Evolutionary conservation across 2,329 filamentous ascomycete species (phyloP).

Genomic region (Cryphonectria naterciae): DNA sequence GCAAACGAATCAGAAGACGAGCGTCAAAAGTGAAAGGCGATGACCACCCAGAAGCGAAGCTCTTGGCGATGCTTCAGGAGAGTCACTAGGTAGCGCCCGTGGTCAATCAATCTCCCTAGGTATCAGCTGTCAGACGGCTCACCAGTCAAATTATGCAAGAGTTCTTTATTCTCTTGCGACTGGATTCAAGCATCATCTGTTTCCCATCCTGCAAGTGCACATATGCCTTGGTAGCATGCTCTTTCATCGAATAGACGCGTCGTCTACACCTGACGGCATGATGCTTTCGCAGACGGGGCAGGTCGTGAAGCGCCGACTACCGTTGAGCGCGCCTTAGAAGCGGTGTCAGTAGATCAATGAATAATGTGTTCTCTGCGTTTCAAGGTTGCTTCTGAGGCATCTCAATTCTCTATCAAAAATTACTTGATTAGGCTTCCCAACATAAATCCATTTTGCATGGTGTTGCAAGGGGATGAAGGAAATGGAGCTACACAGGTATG

Average conservation of each 20-base stretch:
- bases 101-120: not conserved
- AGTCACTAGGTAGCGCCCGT: too few species aligned
- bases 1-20: slow-evolving; percentile 59
- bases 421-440: not conserved
- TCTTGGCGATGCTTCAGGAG: not conserved
- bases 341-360: not conserved
- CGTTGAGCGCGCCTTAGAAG: too few species aligned
- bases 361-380: not conserved
- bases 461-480: not conserved
- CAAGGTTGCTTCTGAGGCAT: slow-evolving; percentile 2
- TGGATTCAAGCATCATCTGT: not conserved
- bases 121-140: not conserved
- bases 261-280: not conserved
- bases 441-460: not conserved
- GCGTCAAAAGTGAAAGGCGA: slow-evolving; percentile 18
- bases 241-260: not conserved
- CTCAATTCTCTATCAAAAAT: not conserved
- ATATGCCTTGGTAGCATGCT: not conserved
- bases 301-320: not conserved
- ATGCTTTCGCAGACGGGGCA: not conserved
- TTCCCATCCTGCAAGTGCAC: not conserved
- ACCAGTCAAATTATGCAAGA: not conserved
- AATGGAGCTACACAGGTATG: not conserved
- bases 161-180: not conserved
- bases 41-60: not conserved